Evolutionary conservation across 352 stramenopile genomes (phyloP), one percentile per base, ranked within the genome.

Genomic region (Pythium grandisporangium): DNA sequence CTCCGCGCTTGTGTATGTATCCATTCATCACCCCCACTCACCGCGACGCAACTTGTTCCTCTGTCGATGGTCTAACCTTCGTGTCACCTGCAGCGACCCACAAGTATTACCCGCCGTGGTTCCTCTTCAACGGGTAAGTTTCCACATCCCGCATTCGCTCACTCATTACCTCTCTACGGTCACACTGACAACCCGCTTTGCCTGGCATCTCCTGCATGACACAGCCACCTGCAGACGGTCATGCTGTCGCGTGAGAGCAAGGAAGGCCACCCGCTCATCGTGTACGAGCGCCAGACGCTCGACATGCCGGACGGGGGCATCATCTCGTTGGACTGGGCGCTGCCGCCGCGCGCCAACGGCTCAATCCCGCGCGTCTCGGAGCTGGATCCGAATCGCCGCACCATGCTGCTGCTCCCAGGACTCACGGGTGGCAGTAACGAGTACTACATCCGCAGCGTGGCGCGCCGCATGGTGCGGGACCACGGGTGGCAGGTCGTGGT

Each of bases 291-390:
- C 8, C 57, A 83, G 39, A 20, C 70, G 4, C 49, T 83, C 7
- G 53, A 72, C 16, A 55, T 80, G 45, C 58, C 61, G 3, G 69
- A 82, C 37, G 67, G 69, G n/a, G 70, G 70, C 6, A 40, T 80
- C 6, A 63, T 78, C 14, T 78, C 72, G 2, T 45, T 84, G 24
- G 71, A 84, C 54, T 84, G 71, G 71, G 71, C 69, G 12, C 52
- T 73, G 3, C 42, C 63, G 32, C 10, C 58, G 19, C 32, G 22
- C 17, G 27, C 22, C 2, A 12, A 58, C n/a, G 30, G 52, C 26
- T 24, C 16, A 22, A 37, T 37, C 8, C 8, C 30, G 21, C 25
- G 52, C 5, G 6, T 64, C 11, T 16, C 45, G 8, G 35, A 63
- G 3, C 36, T 77, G 14, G 50, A 81, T 5, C 30, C 51, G 10